Evolutionary conservation across 306 rosid genomes (phyloP).

Genomic region (Dalbergia oliveri): DNA sequence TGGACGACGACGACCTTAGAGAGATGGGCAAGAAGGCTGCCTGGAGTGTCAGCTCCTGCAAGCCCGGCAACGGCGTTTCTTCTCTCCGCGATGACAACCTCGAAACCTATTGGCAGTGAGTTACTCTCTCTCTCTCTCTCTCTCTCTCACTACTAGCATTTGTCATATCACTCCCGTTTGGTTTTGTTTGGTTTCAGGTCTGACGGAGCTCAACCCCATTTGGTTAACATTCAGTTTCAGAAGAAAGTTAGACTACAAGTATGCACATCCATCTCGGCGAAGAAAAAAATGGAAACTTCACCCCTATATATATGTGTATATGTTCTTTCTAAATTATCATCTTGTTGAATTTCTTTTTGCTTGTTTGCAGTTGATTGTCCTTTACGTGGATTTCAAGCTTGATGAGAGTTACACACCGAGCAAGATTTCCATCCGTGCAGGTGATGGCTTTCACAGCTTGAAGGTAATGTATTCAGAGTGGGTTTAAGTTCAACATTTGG

Average conservation of each 20-base stretch:
- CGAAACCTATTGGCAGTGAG: slow-evolving; percentile 89
- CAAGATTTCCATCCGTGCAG: slow-evolving; percentile 82
- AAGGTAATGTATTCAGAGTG: slow-evolving; percentile 57
- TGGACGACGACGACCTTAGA: slow-evolving; percentile 81
- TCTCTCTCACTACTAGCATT: neutral
- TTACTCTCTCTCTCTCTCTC: neutral
- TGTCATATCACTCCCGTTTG: neutral
- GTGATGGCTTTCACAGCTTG: slow-evolving; percentile 95
- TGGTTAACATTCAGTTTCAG: slow-evolving; percentile 91
- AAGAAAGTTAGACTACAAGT: slow-evolving; percentile 90
- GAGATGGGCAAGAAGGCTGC: slow-evolving; percentile 95
- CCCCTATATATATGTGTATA: neutral
- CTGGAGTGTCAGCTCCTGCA: slow-evolving; percentile 97
- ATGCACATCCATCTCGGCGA: slow-evolving; percentile 3
- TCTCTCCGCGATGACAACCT: slow-evolving; percentile 83
- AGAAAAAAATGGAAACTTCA: neutral
- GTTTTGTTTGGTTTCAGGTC: slow-evolving; percentile 60
- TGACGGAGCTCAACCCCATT: slow-evolving; percentile 94
- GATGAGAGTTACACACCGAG: slow-evolving; percentile 97
- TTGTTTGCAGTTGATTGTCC: slow-evolving; percentile 70
- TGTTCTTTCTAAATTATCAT: neutral
- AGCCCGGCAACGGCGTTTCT: slow-evolving; percentile 90
- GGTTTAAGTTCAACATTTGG: neutral
- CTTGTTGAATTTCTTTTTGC: slow-evolving; percentile 18
- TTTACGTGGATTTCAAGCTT: slow-evolving; percentile 90